These are phyloP conservation scores for Aspergillus homomorphus DNA, from an alignment of 495 filamentous ascomycete genomes.

Conservation along the genomic window DNA sequence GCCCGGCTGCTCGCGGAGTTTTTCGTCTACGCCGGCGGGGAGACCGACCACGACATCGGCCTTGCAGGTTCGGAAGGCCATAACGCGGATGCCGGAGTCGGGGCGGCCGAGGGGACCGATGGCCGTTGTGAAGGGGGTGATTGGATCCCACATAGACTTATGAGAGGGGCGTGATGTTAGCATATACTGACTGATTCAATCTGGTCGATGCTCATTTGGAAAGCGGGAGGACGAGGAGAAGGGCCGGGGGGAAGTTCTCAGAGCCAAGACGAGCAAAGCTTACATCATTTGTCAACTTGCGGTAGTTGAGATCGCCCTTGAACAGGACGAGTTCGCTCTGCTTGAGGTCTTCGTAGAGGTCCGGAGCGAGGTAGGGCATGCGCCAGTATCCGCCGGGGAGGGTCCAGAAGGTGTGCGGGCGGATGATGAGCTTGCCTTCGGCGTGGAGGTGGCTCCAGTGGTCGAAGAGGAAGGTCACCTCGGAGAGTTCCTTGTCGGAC, in stretches of 20 bases:
- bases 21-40: conserved; percentile 75
- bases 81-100: conserved; percentile 71
- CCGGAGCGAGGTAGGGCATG: conserved; percentile 62
- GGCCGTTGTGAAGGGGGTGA: conserved; percentile 79
- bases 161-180: conserved; percentile 16
- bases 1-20: conserved; percentile 61
- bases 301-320: conserved; percentile 95
- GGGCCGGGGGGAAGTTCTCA: background rate
- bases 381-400: conserved; percentile 81
- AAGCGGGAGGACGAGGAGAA: background rate
- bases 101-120: conserved; percentile 77
- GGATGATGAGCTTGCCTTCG: conserved; percentile 75
- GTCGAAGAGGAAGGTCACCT: conserved; percentile 73
- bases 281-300: conserved; percentile 87
- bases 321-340: conserved; percentile 86
- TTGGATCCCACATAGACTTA: conserved; percentile 80
- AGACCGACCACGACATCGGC: conserved; percentile 93
- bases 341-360: conserved; percentile 74
- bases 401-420: conserved; percentile 89
- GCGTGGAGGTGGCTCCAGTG: conserved; percentile 77
- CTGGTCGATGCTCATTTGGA: background rate
- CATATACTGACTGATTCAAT: no score
- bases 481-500: conserved; percentile 59
- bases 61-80: conserved; percentile 91
- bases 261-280: conserved; percentile 39